Conservation (phyloP, 768 basidiomycete species). For the Cubamyces sp. region DNA sequence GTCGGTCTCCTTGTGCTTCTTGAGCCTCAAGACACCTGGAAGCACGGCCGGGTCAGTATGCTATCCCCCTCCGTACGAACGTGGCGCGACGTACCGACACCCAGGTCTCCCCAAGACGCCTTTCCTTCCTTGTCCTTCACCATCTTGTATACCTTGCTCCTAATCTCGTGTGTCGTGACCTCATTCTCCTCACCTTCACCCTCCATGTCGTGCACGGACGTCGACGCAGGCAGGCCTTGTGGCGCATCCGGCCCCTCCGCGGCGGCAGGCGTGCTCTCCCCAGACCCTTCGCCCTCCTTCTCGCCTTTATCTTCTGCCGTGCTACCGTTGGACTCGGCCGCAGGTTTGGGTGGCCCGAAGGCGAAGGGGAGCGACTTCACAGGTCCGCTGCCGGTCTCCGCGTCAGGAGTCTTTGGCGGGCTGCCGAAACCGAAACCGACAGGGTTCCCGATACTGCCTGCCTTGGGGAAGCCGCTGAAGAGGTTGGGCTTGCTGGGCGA, state of each 20-base stretch:
- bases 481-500: constrained; percentile 24
- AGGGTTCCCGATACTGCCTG: constrained; percentile 62
- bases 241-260: constrained; percentile 19
- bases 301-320: constrained; percentile 22
- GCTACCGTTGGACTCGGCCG: neutral
- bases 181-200: constrained; percentile 86
- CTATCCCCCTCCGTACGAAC: neutral
- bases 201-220: constrained; percentile 57
- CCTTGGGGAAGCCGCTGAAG: constrained; percentile 32
- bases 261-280: constrained; percentile 31
- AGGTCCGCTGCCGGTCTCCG: constrained; percentile 16
- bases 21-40: constrained; percentile 68
- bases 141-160: constrained; percentile 66
- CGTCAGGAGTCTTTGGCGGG: constrained; percentile 38
- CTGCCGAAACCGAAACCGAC: constrained; percentile 64
- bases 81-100: constrained; percentile 55
- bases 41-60: neutral
- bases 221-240: constrained; percentile 26
- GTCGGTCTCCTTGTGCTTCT: constrained; percentile 69
- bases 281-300: constrained; percentile 30
- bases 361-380: constrained; percentile 25
- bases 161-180: constrained; percentile 61
- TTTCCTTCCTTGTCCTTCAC: constrained; percentile 50
- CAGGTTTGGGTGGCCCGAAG: constrained; percentile 15
- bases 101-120: constrained; percentile 65